A percentile compares a stretch with the other conserved stretches of the same genome.
Conservation (phyloP, 345 rosid genomes). For the Eucalyptus leucophloia region DNA sequence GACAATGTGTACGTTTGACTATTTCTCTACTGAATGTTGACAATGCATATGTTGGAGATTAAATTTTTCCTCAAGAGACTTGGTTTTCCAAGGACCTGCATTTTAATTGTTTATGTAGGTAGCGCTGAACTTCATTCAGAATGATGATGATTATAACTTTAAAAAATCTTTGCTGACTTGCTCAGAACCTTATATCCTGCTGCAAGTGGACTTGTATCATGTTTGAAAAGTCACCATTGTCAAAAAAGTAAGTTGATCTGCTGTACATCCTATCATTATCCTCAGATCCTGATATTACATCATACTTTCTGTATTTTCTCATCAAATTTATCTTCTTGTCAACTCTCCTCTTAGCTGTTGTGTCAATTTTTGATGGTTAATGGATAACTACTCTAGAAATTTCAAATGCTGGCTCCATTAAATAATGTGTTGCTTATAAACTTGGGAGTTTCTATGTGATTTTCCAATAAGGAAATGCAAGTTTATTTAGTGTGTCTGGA, state of each 20-base stretch:
- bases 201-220: background rate
- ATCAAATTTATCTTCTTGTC: background rate
- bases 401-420: background rate
- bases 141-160: background rate
- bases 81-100: background rate
- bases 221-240: background rate
- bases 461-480: fast-evolving
- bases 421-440: background rate
- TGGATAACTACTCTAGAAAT: background rate
- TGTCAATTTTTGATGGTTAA: background rate
- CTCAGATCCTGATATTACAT: background rate
- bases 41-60: too few species aligned
- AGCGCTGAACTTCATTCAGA: background rate
- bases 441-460: background rate
- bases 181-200: background rate
- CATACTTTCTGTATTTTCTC: background rate
- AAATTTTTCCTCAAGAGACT: background rate
- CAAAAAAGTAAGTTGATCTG: background rate
- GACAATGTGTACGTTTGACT: conserved; percentile 6
- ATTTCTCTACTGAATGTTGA: too few species aligned
- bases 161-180: background rate
- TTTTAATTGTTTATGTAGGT: background rate
- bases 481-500: background rate
- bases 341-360: background rate
- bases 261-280: background rate